phyloP scores from a whole-genome alignment of 306 rosid genomes.

The Citrullus colocynthis region DNA sequence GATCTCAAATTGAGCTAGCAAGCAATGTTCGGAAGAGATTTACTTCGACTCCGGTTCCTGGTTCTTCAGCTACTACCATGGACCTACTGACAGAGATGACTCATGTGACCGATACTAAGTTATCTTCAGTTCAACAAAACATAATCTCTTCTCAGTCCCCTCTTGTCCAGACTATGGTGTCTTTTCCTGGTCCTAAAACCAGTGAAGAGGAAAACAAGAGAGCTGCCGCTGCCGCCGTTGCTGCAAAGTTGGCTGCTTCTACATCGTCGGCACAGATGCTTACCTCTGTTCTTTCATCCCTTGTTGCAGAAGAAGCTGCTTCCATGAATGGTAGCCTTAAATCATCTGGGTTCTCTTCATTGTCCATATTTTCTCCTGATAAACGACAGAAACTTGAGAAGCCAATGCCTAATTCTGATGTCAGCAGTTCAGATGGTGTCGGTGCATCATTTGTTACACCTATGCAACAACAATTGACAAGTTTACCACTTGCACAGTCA shows the following conservation, averaged over 20 bases:
- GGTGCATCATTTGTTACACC: slow-evolving; percentile 30
- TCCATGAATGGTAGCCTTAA: slow-evolving; percentile 38
- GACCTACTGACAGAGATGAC: slow-evolving; percentile 32
- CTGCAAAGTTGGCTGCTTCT: slow-evolving; percentile 92
- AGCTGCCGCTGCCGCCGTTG: slow-evolving; percentile 79
- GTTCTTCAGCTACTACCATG: background rate
- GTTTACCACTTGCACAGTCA: slow-evolving; percentile 25
- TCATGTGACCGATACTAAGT: slow-evolving; percentile 28
- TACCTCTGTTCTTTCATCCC: slow-evolving; percentile 73
- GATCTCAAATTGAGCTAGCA: slow-evolving; percentile 46
- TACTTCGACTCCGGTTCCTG: slow-evolving; percentile 7
- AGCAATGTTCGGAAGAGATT: slow-evolving; percentile 37
- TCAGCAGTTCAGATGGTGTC: slow-evolving; percentile 32
- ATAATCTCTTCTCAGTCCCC: slow-evolving; percentile 28
- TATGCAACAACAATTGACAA: slow-evolving; percentile 29
- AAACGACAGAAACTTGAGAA: slow-evolving; percentile 72
- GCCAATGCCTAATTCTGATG: slow-evolving; percentile 36
- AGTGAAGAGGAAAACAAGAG: slow-evolving; percentile 72
- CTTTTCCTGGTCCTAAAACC: slow-evolving; percentile 43
- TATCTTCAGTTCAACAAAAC: slow-evolving; percentile 25
- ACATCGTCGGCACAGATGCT: slow-evolving; percentile 88
- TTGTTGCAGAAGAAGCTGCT: slow-evolving; percentile 95
- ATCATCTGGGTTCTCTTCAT: slow-evolving; percentile 36
- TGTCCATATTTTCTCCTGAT: slow-evolving; percentile 45
- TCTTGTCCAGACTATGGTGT: slow-evolving; percentile 24